phyloP scores from a whole-genome alignment of 2,329 filamentous ascomycete genomes.

The Colletotrichum horii region DNA sequence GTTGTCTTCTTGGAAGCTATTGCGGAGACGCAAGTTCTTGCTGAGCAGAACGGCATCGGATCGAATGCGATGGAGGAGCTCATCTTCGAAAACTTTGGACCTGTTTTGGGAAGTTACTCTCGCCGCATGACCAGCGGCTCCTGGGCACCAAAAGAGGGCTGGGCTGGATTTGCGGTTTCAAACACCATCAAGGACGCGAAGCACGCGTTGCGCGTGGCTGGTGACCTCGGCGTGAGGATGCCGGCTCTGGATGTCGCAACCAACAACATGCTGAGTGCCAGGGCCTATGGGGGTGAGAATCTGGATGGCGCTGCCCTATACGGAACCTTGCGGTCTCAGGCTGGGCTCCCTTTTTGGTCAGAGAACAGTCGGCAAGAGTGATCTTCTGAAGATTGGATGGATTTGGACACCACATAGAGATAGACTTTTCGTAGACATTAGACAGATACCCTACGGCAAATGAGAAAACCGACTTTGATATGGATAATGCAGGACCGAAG shows the following conservation, averaged over 20 bases:
- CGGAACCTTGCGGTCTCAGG: constrained; percentile 47
- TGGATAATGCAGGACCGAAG: not conserved
- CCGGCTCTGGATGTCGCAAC: constrained; percentile 36
- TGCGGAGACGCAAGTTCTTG: constrained; percentile 55
- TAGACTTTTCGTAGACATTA: not conserved
- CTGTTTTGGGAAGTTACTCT: constrained; percentile 40
- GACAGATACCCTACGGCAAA: not conserved
- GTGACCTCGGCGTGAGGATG: constrained; percentile 42
- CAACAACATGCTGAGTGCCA: constrained; percentile 8
- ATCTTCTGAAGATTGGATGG: not conserved
- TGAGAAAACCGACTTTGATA: not conserved
- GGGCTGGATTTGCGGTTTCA: constrained; percentile 51
- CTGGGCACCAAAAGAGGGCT: constrained; percentile 36
- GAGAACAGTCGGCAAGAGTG: constrained; percentile 24
- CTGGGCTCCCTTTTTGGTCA: constrained; percentile 49
- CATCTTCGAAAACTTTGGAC: constrained; percentile 43
- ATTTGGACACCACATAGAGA: not conserved
- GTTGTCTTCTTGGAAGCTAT: constrained; percentile 53
- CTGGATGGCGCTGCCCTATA: constrained; percentile 53
- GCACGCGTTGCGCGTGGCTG: constrained; percentile 49
- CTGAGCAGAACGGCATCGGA: constrained; percentile 47
- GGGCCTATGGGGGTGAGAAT: constrained; percentile 27
- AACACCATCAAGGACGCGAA: constrained; percentile 58
- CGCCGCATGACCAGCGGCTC: constrained; percentile 41
- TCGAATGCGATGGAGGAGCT: constrained; percentile 45